Evolutionary conservation across 2,329 filamentous ascomycete genomes (phyloP).

Genomic region (Tolypocladium guangdongense): DNA sequence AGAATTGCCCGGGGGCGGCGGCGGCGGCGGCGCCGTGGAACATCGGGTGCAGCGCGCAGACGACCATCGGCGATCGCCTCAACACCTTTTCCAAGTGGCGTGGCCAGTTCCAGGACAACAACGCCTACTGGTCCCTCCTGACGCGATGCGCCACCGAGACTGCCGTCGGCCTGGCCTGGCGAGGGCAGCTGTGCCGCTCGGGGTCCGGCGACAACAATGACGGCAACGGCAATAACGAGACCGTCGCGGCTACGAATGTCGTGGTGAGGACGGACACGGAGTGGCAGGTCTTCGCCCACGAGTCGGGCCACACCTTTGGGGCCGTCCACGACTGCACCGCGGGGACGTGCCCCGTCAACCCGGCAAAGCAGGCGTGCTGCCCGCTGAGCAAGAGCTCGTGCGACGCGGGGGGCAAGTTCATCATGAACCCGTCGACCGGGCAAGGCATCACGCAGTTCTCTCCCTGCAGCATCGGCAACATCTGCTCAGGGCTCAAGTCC

Average conservation of each 20-base stretch:
- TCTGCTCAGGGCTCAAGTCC: constrained; percentile 76
- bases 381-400: constrained; percentile 59
- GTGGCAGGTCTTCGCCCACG: constrained; percentile 95
- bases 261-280: constrained; percentile 74
- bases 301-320: constrained; percentile 88
- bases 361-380: constrained; percentile 55
- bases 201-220: constrained; percentile 42
- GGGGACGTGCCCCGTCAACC: constrained; percentile 55
- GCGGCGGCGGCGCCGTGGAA: constrained; percentile 72
- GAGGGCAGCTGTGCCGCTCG: constrained; percentile 69
- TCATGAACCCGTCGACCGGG: constrained; percentile 92
- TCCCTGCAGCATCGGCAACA: constrained; percentile 81
- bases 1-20: constrained; percentile 61
- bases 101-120: constrained; percentile 62
- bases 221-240: constrained; percentile 48
- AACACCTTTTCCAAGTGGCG: constrained; percentile 87
- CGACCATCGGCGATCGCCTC: constrained; percentile 64
- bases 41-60: constrained; percentile 51
- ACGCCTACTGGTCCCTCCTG: constrained; percentile 89
- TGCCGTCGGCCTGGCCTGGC: constrained; percentile 87
- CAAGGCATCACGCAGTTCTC: constrained; percentile 69
- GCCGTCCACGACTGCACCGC: constrained; percentile 86
- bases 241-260: constrained; percentile 77
- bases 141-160: constrained; percentile 71
- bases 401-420: constrained; percentile 66